phyloP scores from a whole-genome alignment of 305 asterid species.

The Fraxinus floribunda region DNA sequence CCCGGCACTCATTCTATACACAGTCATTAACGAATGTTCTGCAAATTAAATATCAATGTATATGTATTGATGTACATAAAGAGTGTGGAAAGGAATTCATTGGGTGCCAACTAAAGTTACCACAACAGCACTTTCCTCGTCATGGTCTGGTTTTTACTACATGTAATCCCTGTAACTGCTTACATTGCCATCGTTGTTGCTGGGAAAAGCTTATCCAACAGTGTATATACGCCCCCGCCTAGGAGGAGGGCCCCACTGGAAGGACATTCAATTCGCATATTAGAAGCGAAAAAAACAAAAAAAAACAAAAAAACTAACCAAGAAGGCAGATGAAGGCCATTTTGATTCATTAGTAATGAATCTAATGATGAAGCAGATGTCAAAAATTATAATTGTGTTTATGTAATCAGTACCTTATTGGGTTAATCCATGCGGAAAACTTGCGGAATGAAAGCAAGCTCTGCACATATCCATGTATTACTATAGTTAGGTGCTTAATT shows the following conservation, averaged over 20 bases:
- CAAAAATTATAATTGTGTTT: background rate
- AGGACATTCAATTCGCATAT: conserved; percentile 16
- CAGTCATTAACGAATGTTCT: background rate
- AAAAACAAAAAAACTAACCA: background rate
- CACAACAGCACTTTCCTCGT: background rate
- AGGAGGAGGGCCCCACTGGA: conserved; percentile 78
- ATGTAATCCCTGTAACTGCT: background rate
- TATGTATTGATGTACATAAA: background rate
- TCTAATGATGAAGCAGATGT: background rate
- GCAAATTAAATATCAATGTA: background rate
- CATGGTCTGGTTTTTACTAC: background rate
- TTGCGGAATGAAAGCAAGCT: conserved; percentile 83
- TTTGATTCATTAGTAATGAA: background rate
- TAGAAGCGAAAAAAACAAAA: background rate
- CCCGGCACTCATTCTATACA: background rate
- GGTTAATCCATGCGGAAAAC: conserved; percentile 87
- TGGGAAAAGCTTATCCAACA: conserved; percentile 46
- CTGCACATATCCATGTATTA: conserved; percentile 45
- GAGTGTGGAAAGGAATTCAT: background rate
- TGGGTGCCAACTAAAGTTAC: background rate
- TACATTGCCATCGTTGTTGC: conserved; percentile 22
- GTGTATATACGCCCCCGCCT: conserved; percentile 82
- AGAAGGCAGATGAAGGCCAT: background rate
- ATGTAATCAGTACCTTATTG: conserved; percentile 49
- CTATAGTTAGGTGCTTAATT: background rate